phyloP scores from a whole-genome alignment of 169 alveolate genomes.

The Perkinsus chesapeaki region DNA sequence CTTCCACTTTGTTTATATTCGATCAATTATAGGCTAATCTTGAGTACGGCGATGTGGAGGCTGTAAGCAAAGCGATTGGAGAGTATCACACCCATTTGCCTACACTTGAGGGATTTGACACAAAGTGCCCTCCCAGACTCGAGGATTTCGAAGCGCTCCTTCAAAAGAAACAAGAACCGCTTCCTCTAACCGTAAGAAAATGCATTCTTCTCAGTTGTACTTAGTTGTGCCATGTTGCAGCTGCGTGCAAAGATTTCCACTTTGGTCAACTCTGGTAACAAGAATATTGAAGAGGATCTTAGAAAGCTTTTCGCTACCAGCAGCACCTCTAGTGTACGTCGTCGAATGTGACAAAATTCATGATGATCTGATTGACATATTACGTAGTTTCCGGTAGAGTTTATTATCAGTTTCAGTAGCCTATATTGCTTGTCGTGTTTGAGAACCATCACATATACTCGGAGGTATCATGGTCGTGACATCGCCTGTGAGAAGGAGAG shows the following conservation, averaged over 20 bases:
- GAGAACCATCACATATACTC: no score
- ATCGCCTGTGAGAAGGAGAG: no score
- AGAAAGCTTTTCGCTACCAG: not conserved
- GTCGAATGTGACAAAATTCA: not conserved
- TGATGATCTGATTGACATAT: not conserved
- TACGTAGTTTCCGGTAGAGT: not conserved
- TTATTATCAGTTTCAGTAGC: not conserved
- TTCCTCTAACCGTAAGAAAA: not conserved
- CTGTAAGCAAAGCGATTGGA: not conserved
- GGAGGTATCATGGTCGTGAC: no score
- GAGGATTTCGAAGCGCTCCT: not conserved
- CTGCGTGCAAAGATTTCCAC: not conserved
- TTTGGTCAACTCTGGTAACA: not conserved
- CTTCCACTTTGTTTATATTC: not conserved
- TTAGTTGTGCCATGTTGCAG: not conserved
- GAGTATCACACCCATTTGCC: not conserved
- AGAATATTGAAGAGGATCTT: not conserved
- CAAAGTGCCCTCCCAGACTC: not conserved
- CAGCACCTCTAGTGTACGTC: not conserved
- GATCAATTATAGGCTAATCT: not conserved
- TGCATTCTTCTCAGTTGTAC: not conserved
- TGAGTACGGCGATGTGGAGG: not conserved
- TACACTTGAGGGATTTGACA: not conserved
- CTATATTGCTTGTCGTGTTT: no score
- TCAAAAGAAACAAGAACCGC: not conserved